Evolutionary conservation across 1,139 yeast species (phyloP).

Genomic region (Meyerozyma sp.): DNA sequence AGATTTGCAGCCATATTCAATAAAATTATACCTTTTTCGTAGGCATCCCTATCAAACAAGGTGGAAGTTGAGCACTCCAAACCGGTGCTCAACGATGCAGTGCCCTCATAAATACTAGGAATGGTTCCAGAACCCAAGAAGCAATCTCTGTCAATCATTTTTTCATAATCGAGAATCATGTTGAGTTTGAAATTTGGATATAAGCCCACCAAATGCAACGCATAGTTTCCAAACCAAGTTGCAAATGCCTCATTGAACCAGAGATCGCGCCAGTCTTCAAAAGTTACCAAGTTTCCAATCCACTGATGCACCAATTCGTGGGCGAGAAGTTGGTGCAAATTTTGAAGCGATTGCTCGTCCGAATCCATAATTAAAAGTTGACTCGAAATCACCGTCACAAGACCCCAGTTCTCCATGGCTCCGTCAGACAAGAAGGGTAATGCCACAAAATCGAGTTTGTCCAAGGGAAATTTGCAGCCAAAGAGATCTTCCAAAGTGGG

Average conservation of each 20-base stretch:
- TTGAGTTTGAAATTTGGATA: constrained; percentile 25
- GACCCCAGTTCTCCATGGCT: constrained; percentile 77
- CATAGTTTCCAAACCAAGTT: constrained; percentile 55
- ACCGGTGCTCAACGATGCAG: constrained; percentile 26
- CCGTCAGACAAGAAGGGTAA: constrained; percentile 69
- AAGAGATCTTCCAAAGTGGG: constrained; percentile 42
- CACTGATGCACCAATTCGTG: constrained; percentile 78
- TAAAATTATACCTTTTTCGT: constrained; percentile 61
- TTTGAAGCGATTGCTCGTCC: constrained; percentile 14
- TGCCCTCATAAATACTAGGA: constrained; percentile 21
- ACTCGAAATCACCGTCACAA: constrained; percentile 52
- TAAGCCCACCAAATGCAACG: constrained; percentile 25
- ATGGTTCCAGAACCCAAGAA: constrained; percentile 20
- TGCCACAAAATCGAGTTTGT: constrained; percentile 60
- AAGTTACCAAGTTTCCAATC: constrained; percentile 64
- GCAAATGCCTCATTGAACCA: constrained; percentile 80
- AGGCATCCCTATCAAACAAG: constrained; percentile 48
- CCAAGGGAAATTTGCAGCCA: constrained; percentile 45
- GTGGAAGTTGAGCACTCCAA: constrained; percentile 34
- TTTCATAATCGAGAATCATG: constrained; percentile 30
- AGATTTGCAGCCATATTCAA: constrained; percentile 51
- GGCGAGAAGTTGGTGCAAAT: constrained; percentile 49
- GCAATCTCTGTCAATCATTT: constrained; percentile 38
- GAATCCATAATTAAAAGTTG: constrained; percentile 40
- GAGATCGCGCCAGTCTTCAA: constrained; percentile 59